Conservation (phyloP, 805 yeast species). For the Lipomyces yamadae region DNA sequence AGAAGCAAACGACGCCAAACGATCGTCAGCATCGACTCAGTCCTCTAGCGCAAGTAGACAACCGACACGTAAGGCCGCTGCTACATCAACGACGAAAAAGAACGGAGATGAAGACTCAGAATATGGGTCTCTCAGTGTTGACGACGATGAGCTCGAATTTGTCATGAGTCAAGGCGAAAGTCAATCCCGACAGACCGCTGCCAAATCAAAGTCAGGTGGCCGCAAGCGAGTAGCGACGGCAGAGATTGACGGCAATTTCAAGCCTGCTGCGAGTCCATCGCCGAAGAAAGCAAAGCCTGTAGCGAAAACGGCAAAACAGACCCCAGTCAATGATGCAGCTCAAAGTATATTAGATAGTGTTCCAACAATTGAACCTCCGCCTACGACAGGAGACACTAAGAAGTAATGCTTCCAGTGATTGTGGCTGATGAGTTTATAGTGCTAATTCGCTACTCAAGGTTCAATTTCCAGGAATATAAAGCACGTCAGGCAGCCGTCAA, state of each 20-base stretch:
- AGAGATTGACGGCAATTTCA: not conserved
- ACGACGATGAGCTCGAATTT: slow-evolving; percentile 18
- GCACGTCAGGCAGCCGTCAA: slow-evolving; percentile 18
- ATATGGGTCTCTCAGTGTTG: slow-evolving; percentile 11
- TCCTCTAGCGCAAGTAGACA: not conserved
- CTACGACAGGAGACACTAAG: not conserved
- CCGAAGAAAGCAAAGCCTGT: not conserved
- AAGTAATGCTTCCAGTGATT: not conserved
- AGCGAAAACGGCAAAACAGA: not conserved
- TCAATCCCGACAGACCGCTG: not conserved
- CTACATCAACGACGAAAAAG: not conserved
- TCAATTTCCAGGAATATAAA: slow-evolving; percentile 25
- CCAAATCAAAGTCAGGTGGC: not conserved
- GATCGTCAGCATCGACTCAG: slow-evolving; percentile 1
- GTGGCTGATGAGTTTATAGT: not conserved
- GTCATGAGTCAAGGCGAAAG: slow-evolving; percentile 4
- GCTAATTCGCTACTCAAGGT: not conserved
- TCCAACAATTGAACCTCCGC: not conserved
- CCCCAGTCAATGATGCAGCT: not conserved
- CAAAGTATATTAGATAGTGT: not conserved
- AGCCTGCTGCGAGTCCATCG: not conserved
- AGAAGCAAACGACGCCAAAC: not conserved
- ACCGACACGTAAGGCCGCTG: not conserved
- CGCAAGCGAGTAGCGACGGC: not conserved
- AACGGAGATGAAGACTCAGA: slow-evolving; percentile 9